Percentiles rank a stretch among this genome's conserved stretches.
These are phyloP conservation scores for Wallacemonas sp. DNA, from an alignment of 208 protist genomes.

Conservation along the genomic window DNA sequence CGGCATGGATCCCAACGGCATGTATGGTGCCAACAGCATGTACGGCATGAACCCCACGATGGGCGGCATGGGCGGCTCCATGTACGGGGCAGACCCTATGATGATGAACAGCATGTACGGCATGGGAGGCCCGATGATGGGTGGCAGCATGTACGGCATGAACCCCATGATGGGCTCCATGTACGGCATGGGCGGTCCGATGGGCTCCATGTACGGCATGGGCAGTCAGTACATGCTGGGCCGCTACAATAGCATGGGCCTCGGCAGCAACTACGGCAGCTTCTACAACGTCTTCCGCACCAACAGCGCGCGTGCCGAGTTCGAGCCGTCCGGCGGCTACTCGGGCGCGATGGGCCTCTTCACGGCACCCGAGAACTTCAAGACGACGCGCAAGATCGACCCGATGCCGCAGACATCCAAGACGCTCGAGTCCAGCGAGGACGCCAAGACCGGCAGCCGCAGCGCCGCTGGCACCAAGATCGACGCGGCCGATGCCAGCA, in stretches of 20 bases:
- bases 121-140: slow-evolving; percentile 20
- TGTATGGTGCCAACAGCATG: slow-evolving; percentile 7
- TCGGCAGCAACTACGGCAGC: slow-evolving; percentile 25
- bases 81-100: slow-evolving; percentile 15
- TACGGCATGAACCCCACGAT: slow-evolving; percentile 1
- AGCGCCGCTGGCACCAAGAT: slow-evolving; percentile 13
- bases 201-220: slow-evolving; percentile 37
- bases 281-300: slow-evolving; percentile 21
- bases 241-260: slow-evolving; percentile 31
- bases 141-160: slow-evolving; percentile 19
- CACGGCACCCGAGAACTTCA: slow-evolving; percentile 27
- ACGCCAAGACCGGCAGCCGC: background rate
- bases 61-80: slow-evolving; percentile 14
- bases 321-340: slow-evolving; percentile 27
- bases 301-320: slow-evolving; percentile 12
- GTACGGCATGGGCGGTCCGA: slow-evolving; percentile 17
- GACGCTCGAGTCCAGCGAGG: slow-evolving; percentile 8
- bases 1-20: slow-evolving; percentile 12
- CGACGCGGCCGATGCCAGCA: slow-evolving; percentile 12
- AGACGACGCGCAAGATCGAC: slow-evolving; percentile 24
- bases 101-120: slow-evolving; percentile 20
- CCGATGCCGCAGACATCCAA: slow-evolving; percentile 34
- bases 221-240: slow-evolving; percentile 20
- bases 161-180: slow-evolving; percentile 18
- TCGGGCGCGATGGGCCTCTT: slow-evolving; percentile 33